These are phyloP conservation scores for Funneliformis mosseae DNA, from an alignment of 192 early-diverging fungal species.

Conservation along the genomic window DNA sequence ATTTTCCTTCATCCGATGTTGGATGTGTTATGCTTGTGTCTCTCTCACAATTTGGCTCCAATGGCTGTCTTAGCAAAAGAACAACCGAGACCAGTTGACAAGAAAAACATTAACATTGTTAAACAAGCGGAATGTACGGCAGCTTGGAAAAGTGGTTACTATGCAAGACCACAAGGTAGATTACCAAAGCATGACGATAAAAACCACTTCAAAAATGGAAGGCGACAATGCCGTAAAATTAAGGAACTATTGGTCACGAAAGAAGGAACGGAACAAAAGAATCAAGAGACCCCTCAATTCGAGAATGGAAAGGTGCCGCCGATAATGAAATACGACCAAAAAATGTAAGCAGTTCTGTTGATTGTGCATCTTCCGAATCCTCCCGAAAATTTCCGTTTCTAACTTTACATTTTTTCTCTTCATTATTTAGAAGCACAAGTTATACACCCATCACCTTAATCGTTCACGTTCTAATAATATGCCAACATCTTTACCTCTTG, in stretches of 20 bases:
- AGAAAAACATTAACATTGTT: not conserved
- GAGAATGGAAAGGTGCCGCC: not conserved
- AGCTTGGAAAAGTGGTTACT: not conserved
- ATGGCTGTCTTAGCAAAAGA: not conserved
- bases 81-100: not conserved
- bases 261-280: not conserved
- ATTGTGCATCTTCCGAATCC: not conserved
- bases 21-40: not conserved
- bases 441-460: conserved; percentile 46
- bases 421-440: conserved; percentile 38
- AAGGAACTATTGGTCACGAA: not conserved
- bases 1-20: not conserved
- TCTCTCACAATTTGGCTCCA: not conserved
- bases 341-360: not conserved
- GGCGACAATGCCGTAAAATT: not conserved
- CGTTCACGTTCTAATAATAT: conserved; percentile 41
- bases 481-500: conserved; percentile 43
- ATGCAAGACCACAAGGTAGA: not conserved
- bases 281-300: not conserved
- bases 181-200: not conserved
- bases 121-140: not conserved
- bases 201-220: not conserved
- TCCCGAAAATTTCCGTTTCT: not conserved
- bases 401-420: not conserved
- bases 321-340: not conserved